Percentiles rank a stretch among this genome's conserved stretches.
These are phyloP conservation scores for Penicillium waksmanii DNA, from an alignment of 495 filamentous ascomycete species.

Conservation along the genomic window DNA sequence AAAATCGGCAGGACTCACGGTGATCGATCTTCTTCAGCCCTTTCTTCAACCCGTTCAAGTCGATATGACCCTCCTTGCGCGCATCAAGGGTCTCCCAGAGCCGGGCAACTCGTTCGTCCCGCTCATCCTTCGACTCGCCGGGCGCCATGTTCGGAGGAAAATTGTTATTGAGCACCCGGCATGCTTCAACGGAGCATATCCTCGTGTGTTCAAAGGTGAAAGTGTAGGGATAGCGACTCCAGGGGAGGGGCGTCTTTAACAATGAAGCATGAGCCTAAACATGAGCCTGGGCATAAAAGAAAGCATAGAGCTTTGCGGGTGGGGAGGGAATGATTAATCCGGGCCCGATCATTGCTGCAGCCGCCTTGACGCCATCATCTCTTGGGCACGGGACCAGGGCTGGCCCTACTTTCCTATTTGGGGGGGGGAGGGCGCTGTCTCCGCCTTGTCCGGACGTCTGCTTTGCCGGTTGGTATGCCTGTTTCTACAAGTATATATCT, in stretches of 20 bases:
- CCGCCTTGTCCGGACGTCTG: constrained; percentile 1
- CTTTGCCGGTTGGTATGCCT: not conserved
- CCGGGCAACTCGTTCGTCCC: constrained; percentile 74
- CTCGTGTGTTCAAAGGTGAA: constrained; percentile 3
- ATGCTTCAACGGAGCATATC: constrained; percentile 37
- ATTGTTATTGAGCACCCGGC: constrained; percentile 46
- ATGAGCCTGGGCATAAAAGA: constrained; percentile 2
- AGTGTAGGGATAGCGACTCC: not conserved
- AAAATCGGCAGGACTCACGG: constrained; percentile 62
- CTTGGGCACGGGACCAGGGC: constrained; percentile 40
- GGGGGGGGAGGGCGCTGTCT: constrained; percentile 12
- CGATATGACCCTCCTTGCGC: constrained; percentile 73
- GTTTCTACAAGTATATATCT: not conserved
- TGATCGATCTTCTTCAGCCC: constrained; percentile 90
- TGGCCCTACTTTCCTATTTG: constrained; percentile 43
- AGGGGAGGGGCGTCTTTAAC: not conserved
- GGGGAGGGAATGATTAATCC: constrained; percentile 37
- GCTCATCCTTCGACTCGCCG: constrained; percentile 69
- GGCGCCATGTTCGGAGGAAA: constrained; percentile 46
- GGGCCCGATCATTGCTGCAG: constrained; percentile 44
- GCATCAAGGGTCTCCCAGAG: constrained; percentile 84
- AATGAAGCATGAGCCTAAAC: not conserved
- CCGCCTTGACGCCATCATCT: constrained; percentile 38
- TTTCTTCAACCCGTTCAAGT: constrained; percentile 78
- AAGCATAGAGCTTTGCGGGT: constrained; percentile 15